These are phyloP conservation scores for Wilcoxina mikolae DNA, from an alignment of 495 filamentous ascomycete genomes.

Conservation along the genomic window DNA sequence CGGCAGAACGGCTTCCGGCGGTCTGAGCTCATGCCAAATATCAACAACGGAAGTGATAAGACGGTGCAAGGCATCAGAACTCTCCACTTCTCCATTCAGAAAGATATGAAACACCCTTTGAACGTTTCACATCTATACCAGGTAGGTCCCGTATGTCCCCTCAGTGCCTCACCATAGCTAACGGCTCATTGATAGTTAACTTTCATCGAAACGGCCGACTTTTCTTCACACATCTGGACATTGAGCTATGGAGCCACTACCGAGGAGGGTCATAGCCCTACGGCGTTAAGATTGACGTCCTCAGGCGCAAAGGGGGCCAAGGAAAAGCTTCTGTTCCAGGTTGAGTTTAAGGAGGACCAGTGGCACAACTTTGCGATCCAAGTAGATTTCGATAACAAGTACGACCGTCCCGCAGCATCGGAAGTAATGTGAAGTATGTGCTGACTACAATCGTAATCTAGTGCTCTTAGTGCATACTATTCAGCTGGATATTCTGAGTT, in stretches of 20 bases:
- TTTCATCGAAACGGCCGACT: constrained; percentile 43
- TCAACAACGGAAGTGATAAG: constrained; percentile 36
- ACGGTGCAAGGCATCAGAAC: constrained; percentile 36
- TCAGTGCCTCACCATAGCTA: neutral
- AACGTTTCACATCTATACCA: constrained; percentile 45
- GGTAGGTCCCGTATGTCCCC: constrained; percentile 1
- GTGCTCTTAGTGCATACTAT: constrained; percentile 42
- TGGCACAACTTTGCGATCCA: constrained; percentile 48
- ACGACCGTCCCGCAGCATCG: no score
- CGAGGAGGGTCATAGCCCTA: constrained; percentile 5
- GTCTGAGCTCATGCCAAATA: constrained; percentile 38
- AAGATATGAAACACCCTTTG: constrained; percentile 34
- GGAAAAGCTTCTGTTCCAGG: constrained; percentile 31
- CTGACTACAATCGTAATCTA: no score
- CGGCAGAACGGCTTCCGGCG: constrained; percentile 42
- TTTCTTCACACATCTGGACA: constrained; percentile 42
- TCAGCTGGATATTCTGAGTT: constrained; percentile 36
- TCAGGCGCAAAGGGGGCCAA: constrained; percentile 17
- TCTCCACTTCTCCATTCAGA: constrained; percentile 40
- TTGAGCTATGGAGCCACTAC: constrained; percentile 36
- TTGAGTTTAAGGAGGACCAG: constrained; percentile 32
- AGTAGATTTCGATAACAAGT: constrained; percentile 40
- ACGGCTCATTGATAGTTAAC: constrained; percentile 28
- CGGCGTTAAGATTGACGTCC: constrained; percentile 14
- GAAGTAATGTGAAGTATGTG: no score